A percentile compares a stretch with the other conserved stretches of the same genome.
Evolutionary conservation across 164 flowering plant genomes (phyloP).

Genomic region (Stephania cephalantha): DNA sequence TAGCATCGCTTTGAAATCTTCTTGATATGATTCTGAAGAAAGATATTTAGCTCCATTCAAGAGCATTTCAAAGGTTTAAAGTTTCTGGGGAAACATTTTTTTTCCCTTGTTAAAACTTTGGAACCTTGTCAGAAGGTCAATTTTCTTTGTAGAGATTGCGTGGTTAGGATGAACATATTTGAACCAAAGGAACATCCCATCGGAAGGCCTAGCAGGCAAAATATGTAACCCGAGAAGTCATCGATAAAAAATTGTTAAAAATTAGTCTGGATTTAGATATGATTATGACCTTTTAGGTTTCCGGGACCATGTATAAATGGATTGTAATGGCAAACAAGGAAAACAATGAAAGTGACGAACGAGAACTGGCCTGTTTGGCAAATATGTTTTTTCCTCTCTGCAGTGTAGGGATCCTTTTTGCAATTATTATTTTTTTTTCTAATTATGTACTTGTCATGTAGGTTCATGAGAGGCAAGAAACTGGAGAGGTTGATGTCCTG

Average conservation of each 20-base stretch:
- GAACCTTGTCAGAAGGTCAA: not conserved
- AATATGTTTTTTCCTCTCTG: not conserved
- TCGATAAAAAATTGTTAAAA: not conserved
- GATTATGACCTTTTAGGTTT: not conserved
- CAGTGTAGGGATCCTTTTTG: not conserved
- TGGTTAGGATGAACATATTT: not conserved
- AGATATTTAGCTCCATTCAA: not conserved
- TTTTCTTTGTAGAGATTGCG: not conserved
- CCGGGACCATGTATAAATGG: not conserved
- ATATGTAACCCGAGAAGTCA: not conserved
- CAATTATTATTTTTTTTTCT: not conserved
- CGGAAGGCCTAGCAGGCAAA: not conserved
- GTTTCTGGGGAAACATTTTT: not conserved
- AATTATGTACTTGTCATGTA: slow-evolving; percentile 11
- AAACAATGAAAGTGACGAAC: no score
- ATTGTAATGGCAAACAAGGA: not conserved
- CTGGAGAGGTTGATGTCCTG: slow-evolving; percentile 60
- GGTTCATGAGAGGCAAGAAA: slow-evolving; percentile 67
- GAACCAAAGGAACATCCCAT: not conserved
- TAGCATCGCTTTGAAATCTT: not conserved
- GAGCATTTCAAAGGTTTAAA: not conserved
- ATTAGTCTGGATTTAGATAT: not conserved
- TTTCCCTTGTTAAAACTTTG: not conserved
- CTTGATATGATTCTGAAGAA: not conserved
- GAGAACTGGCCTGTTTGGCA: no score